Percentiles rank a stretch among this genome's conserved stretches.
Conservation (phyloP, 2,329 filamentous ascomycete species). For the Colletotrichum kahawae region DNA sequence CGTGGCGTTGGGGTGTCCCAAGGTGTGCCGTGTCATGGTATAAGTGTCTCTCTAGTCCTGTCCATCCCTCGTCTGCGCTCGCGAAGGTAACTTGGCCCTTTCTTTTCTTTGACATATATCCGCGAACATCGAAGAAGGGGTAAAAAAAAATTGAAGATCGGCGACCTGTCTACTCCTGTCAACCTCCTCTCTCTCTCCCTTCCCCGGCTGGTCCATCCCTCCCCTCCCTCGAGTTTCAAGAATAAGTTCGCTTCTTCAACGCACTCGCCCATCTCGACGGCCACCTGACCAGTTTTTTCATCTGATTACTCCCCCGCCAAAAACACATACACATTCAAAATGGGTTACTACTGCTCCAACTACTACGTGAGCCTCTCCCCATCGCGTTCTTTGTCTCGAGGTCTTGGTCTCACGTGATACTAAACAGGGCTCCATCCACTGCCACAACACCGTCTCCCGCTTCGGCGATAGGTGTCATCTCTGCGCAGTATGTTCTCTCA, state of each 20-base stretch:
- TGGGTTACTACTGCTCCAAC: slow-evolving; percentile 37
- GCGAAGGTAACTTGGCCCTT: background rate
- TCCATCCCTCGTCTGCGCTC: background rate
- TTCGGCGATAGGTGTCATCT: slow-evolving; percentile 34
- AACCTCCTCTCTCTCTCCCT: background rate
- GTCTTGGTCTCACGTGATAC: slow-evolving; percentile 1
- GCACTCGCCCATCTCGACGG: background rate
- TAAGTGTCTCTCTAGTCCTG: slow-evolving; percentile 13
- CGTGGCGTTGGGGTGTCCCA: slow-evolving; percentile 7
- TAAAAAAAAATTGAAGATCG: background rate
- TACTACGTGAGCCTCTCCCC: slow-evolving; percentile 30
- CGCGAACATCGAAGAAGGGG: background rate
- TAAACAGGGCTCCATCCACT: slow-evolving; percentile 33
- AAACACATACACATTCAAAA: slow-evolving; percentile 11
- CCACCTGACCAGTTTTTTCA: background rate
- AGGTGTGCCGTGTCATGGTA: background rate
- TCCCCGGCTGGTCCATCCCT: slow-evolving; percentile 15
- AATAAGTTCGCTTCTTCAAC: background rate
- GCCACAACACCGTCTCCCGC: slow-evolving; percentile 32
- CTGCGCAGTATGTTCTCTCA: slow-evolving; percentile 27
- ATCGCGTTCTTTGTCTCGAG: background rate
- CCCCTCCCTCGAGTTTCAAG: background rate
- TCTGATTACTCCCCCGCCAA: background rate
- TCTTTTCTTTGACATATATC: slow-evolving; percentile 10
- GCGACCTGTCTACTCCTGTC: background rate